Percentiles rank a stretch among this genome's conserved stretches.
phyloP scores from a whole-genome alignment of 148 eudicot species.

The Rhododendron ovatum region DNA sequence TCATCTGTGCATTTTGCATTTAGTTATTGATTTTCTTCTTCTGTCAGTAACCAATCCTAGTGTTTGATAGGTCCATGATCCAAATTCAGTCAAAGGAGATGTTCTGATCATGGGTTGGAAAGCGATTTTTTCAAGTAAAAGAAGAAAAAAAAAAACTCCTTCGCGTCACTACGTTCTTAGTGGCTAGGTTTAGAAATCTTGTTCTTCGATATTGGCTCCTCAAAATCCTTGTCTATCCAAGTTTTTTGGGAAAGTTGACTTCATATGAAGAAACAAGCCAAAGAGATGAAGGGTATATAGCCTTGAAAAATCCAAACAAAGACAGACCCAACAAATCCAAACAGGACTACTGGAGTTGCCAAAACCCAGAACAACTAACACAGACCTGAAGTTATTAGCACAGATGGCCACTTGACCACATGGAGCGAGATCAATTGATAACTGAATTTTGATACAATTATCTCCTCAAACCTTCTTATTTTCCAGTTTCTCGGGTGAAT shows the following conservation, averaged over 20 bases:
- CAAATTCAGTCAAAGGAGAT: background rate
- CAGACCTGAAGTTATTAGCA: background rate
- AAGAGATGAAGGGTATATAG: no score
- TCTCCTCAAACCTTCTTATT: background rate
- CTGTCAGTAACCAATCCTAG: background rate
- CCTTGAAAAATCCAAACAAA: background rate
- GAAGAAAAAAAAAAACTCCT: background rate
- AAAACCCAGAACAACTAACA: background rate
- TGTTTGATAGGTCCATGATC: background rate
- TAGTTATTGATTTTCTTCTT: background rate
- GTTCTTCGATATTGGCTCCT: background rate
- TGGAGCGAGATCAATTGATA: background rate
- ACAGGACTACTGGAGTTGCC: background rate
- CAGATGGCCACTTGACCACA: background rate
- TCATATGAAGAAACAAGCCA: background rate
- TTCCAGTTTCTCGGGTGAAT: background rate
- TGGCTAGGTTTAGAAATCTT: background rate
- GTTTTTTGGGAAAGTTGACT: no score
- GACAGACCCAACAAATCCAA: no score
- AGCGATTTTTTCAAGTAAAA: background rate
- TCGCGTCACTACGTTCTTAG: background rate
- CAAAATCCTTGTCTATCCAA: background rate
- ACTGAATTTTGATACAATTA: background rate
- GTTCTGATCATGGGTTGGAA: background rate
- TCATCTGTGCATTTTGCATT: background rate